Base-by-base conservation (phyloP, 2,329 filamentous ascomycete genomes). In the Xylariaceae sp. region DNA sequence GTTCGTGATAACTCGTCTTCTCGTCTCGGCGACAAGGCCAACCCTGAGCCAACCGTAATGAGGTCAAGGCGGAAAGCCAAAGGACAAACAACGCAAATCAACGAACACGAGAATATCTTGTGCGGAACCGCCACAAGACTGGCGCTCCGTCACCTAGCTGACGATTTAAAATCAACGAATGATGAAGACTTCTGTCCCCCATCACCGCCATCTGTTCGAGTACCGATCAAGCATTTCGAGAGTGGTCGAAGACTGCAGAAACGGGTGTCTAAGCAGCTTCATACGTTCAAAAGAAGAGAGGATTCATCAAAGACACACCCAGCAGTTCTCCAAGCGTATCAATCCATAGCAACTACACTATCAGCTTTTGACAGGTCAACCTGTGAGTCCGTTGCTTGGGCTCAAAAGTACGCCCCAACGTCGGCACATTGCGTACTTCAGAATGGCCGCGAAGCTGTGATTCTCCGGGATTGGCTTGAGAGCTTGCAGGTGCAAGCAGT, bases 391-490 rank as follows among this genome's bases (percentile, higher is more conserved):
- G 72, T 79, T 26, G 72, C 83, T 8, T 99, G 94, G 94, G 70
- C 78, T 1, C 86, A 92, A 39, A 96, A 97, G 65, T 96, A 97
- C 71, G 83, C 88, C 0, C 94, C 94, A 0, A 72, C 70, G 22
- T 75, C 72, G 34, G 84, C 89, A 2, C 74, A 75, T 3, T 84
- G 92, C 54, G 85, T 97, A 1, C 75, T 99, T 10, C 92, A 96
- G 64, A 69, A 75, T 15, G 86, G 87, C 2, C 80, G 76, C 42
- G 89, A 96, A 68, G 83, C 84, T 1, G 65, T 76, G 1, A 73
- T 92, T 8, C 72, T 99, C 21, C 85, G 84, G 53, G 83, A 92
- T 55, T 99, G 94, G 94, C 74, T 99, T 7, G 78, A 82, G 54
- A 83, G 80, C 32, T 77, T 96, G 43, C 87, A 84, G 54, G 85